Percentiles rank a stretch among this genome's conserved stretches.
phyloP scores from a whole-genome alignment of 192 early-diverging fungal species.

The Tieghemiomyces parasiticus region DNA sequence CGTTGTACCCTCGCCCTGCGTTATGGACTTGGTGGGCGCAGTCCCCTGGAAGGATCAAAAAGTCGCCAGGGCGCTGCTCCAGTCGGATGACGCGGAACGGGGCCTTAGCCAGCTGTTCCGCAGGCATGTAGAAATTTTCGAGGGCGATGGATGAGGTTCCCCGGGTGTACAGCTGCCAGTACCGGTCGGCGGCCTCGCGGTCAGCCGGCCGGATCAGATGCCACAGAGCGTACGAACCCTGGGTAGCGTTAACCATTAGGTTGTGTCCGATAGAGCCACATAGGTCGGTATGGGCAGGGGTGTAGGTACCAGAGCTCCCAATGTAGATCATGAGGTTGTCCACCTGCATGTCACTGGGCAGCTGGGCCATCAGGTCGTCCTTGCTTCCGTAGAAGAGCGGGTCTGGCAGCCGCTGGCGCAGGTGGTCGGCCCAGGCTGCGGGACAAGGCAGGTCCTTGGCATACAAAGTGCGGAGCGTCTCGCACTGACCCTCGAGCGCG shows the following conservation, averaged over 20 bases:
- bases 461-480: too few species aligned
- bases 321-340: conserved; percentile 9
- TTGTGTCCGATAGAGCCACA: conserved; percentile 22
- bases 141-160: not conserved
- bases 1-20: conserved; percentile 10
- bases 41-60: conserved; percentile 18
- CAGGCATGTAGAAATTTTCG: not conserved
- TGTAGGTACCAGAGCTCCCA: conserved; percentile 12
- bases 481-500: too few species aligned
- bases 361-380: not conserved
- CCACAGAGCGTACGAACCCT: conserved; percentile 16
- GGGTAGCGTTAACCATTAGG: conserved; percentile 17
- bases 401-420: not conserved
- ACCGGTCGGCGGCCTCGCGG: conserved; percentile 4
- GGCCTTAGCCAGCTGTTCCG: conserved; percentile 12
- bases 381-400: not conserved
- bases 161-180: conserved; percentile 11
- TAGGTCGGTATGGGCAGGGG: conserved; percentile 21
- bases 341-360: not conserved
- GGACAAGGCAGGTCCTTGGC: conserved; percentile 7
- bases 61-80: conserved; percentile 19
- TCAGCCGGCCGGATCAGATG: conserved; percentile 12
- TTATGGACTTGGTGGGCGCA: conserved; percentile 21
- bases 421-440: not conserved
- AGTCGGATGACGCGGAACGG: conserved; percentile 17